Base-by-base conservation (phyloP, 2,329 filamentous ascomycete genomes). In the Penicillium italicum region DNA sequence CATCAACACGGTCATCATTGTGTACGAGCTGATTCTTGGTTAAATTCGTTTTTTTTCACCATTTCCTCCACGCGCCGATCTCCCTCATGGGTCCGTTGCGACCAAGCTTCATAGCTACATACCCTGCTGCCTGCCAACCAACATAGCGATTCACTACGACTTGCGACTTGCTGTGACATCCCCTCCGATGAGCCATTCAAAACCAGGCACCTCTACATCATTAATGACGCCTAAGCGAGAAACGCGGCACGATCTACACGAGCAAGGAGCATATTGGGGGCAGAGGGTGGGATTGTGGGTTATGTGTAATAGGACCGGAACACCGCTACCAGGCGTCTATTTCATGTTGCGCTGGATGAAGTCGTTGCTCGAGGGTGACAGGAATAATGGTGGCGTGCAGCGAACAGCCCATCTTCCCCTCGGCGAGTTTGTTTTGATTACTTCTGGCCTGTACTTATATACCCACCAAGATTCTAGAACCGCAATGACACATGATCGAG, bases 1-100 rank as follows among this genome's bases (percentile, higher is more conserved):
- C 59, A 85, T 93, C 68, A 96, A 96, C 74, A 85, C 86, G 6
- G 73, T 92, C 62, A 87, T 96, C 62, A 94, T 96, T 69, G 72
- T 91, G 57, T 96, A 92, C 76, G 88, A 91, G 76, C 78, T 94
- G 38, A 80, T 91, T 44, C 78, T 92, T 28, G 89, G 89, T 55
- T 92, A 78, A 82, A 26, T 37, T 18, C n/a, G 12, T 30, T 6
- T 5, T 6, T 5, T 10, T 18, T 44, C 11, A 3, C 8, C 11
- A 6, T 49, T 34, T 37, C 14, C 30, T 20, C 22, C 22, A 9
- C 44, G 28, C 20, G 43, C 7, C 11, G 22, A 31, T 37, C 22
- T 16, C 30, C 11, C 26, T n/a, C 18, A 47, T 1, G 16, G 10
- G 34, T 24, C n/a, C 22, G 24, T 42, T n/a, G 24, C 44, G 12